Percentiles rank a stretch among this genome's conserved stretches.
Conservation (phyloP, 2,329 filamentous ascomycete species). For the Aspergillus fumigatiaffinis region DNA sequence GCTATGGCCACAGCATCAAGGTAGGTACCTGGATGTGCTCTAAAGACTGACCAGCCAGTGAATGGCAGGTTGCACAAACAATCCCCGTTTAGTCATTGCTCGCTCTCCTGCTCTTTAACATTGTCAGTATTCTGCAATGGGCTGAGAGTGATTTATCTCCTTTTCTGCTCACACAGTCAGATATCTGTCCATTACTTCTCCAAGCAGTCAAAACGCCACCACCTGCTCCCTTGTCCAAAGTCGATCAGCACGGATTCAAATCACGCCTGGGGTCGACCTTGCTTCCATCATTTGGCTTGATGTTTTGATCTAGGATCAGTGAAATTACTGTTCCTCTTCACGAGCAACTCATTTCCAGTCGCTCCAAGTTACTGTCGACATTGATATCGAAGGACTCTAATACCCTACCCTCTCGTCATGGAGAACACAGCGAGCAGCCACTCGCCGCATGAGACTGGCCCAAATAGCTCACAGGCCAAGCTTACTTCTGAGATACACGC, state of each 20-base stretch:
- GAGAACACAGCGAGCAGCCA: not conserved
- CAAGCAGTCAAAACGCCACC: not conserved
- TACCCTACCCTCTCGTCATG: not conserved
- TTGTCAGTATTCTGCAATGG: not conserved
- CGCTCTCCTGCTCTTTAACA: not conserved
- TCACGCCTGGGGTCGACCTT: not conserved
- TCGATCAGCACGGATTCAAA: not conserved
- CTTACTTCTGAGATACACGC: conserved; percentile 1
- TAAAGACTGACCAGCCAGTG: not conserved
- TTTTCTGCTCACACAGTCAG: not conserved
- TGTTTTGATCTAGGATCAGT: not conserved
- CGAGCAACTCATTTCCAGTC: not conserved
- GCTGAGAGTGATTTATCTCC: not conserved
- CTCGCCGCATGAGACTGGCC: not conserved
- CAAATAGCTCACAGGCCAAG: not conserved
- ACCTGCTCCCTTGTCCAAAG: not conserved
- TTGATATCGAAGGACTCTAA: not conserved
- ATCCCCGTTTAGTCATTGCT: not conserved
- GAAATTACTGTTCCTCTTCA: not conserved
- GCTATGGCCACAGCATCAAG: not conserved
- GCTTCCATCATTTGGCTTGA: not conserved
- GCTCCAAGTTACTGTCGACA: not conserved
- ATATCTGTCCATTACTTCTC: not conserved
- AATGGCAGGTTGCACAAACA: not conserved
- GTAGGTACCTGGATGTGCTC: not conserved